Percentiles rank a stretch among this genome's conserved stretches.
phyloP scores from a whole-genome alignment of 176 grass and related monocot species.

The Triticum dicoccoides region DNA sequence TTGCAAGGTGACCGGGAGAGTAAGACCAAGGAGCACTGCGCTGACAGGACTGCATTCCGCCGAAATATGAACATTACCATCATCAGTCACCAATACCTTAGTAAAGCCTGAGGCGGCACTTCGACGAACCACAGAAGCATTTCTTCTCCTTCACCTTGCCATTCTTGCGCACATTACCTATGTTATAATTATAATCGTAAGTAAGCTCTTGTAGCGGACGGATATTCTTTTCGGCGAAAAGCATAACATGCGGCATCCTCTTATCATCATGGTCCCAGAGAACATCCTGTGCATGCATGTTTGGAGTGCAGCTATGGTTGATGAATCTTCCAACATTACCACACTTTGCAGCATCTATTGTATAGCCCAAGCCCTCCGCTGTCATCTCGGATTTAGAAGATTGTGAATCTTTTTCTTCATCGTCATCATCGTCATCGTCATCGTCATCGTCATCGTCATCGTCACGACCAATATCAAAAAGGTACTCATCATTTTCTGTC shows the following conservation, averaged over 20 bases:
- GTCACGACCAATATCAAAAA: slow-evolving; percentile 70
- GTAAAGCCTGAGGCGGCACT: slow-evolving; percentile 46
- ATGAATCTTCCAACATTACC: slow-evolving; percentile 72
- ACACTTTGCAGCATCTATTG: slow-evolving; percentile 66
- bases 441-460: not conserved
- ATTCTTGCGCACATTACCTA: slow-evolving; percentile 45
- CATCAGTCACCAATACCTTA: slow-evolving; percentile 6
- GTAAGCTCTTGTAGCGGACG: slow-evolving; percentile 68
- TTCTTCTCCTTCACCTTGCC: slow-evolving; percentile 35
- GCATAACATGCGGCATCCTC: slow-evolving; percentile 58
- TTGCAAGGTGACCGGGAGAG: not conserved
- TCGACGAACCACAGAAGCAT: slow-evolving; percentile 23
- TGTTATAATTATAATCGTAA: slow-evolving; percentile 64
- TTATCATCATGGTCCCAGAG: slow-evolving; percentile 67
- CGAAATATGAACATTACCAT: not conserved
- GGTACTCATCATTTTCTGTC: slow-evolving; percentile 57
- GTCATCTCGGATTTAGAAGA: slow-evolving; percentile 21
- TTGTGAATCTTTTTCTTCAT: slow-evolving; percentile 22
- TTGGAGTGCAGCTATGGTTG: slow-evolving; percentile 74
- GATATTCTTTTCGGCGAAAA: slow-evolving; percentile 64
- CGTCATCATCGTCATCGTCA: not conserved
- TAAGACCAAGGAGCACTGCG: not conserved
- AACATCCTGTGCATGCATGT: slow-evolving; percentile 71
- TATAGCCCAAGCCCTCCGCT: slow-evolving; percentile 36
- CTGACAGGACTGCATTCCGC: not conserved